Evolutionary conservation across 352 stramenopile genomes (phyloP), one percentile per base, ranked within the genome.

Genomic region (Phytophthora colocasiae): DNA sequence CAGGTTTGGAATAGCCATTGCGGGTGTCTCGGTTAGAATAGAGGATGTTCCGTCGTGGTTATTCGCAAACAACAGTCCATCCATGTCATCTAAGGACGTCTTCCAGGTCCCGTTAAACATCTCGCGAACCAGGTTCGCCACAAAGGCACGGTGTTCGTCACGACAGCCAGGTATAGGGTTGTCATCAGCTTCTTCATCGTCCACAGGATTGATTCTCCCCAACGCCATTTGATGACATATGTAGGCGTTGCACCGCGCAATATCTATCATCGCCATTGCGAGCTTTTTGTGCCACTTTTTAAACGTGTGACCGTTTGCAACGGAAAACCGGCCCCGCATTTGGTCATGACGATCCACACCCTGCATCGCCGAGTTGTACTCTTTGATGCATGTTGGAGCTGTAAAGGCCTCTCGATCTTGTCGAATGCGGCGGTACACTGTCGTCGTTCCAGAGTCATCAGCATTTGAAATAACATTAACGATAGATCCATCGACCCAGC

Each of bases 341-440:
- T 60, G 52, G 14, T 40, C 34, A 8, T 40, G 34, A 15, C 34
- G 34, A 40, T 40, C 34, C 8, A 40, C 34, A 8, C 69, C 73
- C 49, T 81, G 64, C 73, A 81, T 75, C 11, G 69, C 22, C 5
- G 66, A n/a, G 24, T 81, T 78, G 51, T 81, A 81, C 40, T 71
- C 38, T 9, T 54, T 58, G 19, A 78, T 51, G 22, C 53, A 66
- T 26, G 49, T 67, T 29, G 72, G 66, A 12, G 53, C 64, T 57
- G 34, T 31, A 39, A 71, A 69, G 0, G 19, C 11, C 6, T 24
- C 12, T 6, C 12, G 26, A 4, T 71, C 15, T 36, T 68, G 32
- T n/a, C 40, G 51, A 6, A 71, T 59, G 6, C 53, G 34, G 14
- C 62, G 49, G 43, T 60, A 66, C 0, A 73, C 66, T 8, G 49